A percentile compares a stretch with the other conserved stretches of the same genome.
Conservation (phyloP, 2,329 filamentous ascomycete species). For the Metarhizium brunneum region DNA sequence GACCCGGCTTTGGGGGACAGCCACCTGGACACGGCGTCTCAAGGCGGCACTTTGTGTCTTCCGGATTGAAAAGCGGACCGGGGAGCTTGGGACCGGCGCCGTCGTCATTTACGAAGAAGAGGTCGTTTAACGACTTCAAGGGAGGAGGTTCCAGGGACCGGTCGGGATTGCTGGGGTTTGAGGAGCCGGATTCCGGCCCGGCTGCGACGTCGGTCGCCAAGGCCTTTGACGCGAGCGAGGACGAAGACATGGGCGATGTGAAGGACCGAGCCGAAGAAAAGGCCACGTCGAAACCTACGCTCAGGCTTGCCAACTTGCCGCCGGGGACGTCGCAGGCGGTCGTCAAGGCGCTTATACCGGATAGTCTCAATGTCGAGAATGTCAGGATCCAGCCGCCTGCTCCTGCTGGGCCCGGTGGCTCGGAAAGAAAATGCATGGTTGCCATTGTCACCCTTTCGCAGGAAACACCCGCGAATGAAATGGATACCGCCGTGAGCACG, state of each 20-base stretch:
- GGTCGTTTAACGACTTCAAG: conserved; percentile 33
- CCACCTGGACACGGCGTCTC: conserved; percentile 8
- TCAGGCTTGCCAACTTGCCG: conserved; percentile 52
- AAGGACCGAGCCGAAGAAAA: conserved; percentile 42
- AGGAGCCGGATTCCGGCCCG: conserved; percentile 26
- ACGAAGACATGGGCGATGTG: conserved; percentile 39
- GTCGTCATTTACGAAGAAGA: conserved; percentile 42
- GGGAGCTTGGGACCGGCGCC: conserved; percentile 50
- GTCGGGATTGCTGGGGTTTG: conserved; percentile 22
- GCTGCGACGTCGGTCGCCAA: conserved; percentile 47
- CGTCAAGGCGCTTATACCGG: conserved; percentile 49
- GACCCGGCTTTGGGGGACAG: conserved; percentile 2
- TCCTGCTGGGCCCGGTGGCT: conserved; percentile 34
- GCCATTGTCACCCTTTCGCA: conserved; percentile 75
- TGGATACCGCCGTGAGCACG: conserved; percentile 68
- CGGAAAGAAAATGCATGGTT: conserved; percentile 61
- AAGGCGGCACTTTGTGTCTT: conserved; percentile 59
- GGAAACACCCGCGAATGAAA: conserved; percentile 73
- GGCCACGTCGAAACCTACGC: conserved; percentile 51
- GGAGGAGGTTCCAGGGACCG: conserved; percentile 13
- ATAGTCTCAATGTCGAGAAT: conserved; percentile 57
- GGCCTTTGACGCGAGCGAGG: conserved; percentile 62
- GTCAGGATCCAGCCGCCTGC: conserved; percentile 54
- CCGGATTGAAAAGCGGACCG: conserved; percentile 48
- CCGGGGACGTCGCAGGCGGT: conserved; percentile 49